Evolutionary conservation across 495 filamentous ascomycete genomes (phyloP), one percentile per base, ranked within the genome.

Genomic region (Xylaria sp.): DNA sequence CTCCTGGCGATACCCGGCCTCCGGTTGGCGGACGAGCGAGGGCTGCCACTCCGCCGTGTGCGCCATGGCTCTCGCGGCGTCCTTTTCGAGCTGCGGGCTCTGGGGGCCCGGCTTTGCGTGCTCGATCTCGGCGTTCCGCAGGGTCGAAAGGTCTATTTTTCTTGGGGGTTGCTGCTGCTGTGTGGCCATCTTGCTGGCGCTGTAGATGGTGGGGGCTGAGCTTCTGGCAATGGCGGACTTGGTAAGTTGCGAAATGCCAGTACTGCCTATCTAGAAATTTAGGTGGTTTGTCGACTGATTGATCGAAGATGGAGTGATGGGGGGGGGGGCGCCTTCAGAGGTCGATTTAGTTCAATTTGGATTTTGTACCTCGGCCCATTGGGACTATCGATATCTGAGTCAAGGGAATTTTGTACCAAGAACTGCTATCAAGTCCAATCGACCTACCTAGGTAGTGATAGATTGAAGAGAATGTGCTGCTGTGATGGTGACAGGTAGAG

Each of bases 1-100:
- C 71, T 88, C 80, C 24, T 72, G 64, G 57, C 78, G 78, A 76
- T 80, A 88, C 73, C 84, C 86, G 11, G 29, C 17, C 72, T 84
- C 82, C 35, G 73, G 77, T 40, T 84, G 79, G 46, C 80, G 75
- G 44, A 31, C 59, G 29, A 84, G 62, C 15, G 71, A 71, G 26
- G 86, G 86, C 71, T 80, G 75, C 85, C 85, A 88, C 17, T 74
- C 71, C 7, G 64, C 68, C 0, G 80, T 82, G 61, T 55, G 64
- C 46, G 62, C 70, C 76, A 84, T 84, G 70, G 82, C 82, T 26
- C 78, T 75, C 26, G 71, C 61, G 31, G 79, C 77, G 21, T 80
- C 78, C 24, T 72, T 78, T 1, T 76, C 73, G 24, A 74, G 74
- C 44, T 74, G 74, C 11, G 77, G 76, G 62, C 69, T 73, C 7